Evolutionary conservation across 2,329 filamentous ascomycete species (phyloP).

Genomic region (Trichoderma sp.): DNA sequence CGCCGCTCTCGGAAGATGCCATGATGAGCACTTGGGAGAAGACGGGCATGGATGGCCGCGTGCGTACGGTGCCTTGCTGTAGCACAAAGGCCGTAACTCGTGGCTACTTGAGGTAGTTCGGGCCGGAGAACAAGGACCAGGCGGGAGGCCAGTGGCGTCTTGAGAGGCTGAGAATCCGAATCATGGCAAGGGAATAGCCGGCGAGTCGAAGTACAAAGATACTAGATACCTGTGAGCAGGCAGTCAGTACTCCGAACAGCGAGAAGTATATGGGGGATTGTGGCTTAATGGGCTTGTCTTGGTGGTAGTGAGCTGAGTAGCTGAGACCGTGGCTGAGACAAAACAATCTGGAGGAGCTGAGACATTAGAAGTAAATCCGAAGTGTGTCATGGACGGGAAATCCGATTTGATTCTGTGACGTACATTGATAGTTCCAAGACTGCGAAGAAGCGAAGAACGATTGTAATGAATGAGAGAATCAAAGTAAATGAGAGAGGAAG

Average conservation of each 20-base stretch:
- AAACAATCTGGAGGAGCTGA: neutral
- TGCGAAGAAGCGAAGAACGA: neutral
- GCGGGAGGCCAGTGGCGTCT: neutral
- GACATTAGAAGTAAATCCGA: neutral
- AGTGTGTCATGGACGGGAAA: neutral
- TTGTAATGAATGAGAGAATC: neutral
- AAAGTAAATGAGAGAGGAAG: neutral
- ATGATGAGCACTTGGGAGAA: neutral
- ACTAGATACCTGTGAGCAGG: neutral
- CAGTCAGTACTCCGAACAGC: neutral
- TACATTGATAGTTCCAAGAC: neutral
- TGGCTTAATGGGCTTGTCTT: neutral
- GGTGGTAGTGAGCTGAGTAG: neutral
- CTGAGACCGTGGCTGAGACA: neutral
- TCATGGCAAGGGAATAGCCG: neutral
- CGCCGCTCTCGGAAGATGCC: constrained; percentile 2
- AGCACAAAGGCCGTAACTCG: neutral
- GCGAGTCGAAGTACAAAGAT: neutral
- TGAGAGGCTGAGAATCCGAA: neutral
- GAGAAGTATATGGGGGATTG: neutral
- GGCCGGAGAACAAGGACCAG: neutral
- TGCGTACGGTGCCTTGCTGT: neutral
- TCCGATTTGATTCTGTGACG: neutral
- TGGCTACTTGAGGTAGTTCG: neutral
- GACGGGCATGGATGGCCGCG: neutral